Base-by-base conservation (phyloP, 257 asterid genomes). In the Asclepias syriaca region DNA sequence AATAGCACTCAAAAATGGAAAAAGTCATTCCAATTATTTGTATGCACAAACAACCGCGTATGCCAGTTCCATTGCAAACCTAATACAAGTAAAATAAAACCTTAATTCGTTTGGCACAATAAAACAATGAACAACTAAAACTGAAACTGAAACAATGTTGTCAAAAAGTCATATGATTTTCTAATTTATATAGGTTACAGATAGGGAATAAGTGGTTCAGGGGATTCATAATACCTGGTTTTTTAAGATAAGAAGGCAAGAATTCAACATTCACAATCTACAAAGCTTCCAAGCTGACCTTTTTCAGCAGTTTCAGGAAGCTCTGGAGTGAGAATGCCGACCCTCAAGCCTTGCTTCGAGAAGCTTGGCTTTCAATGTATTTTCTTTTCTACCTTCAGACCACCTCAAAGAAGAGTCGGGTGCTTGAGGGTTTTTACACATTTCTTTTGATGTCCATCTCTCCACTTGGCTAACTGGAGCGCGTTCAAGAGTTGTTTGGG, bases 331-430 rank as follows among this genome's bases (percentile, higher is more conserved):
- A 70, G 83, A 73, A 55, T 77, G 86, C 77, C 76, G 88, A 61
- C 81, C 78, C 71, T 82, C 90, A 5, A 84, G 60, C 81, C 98
- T 86, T 19, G 98, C 97, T 80, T 93, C 97, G 22, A 89, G 88
- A 81, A 93, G 83, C 89, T 84, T 89, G 14, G 91, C 96, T 87
- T 83, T 84, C 84, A 94, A 78, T 53, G 96, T 89, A 71, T 84
- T 84, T 1, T 87, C 87, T 73, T 79, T 87, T 21, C 77, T 29
- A 34, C 81, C 85, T 54, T 45, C 81, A 5, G 73, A 77, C 83
- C 80, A 34, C 74, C 78, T 79, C 7, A 80, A 77, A 76, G 86
- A 74, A 21, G 88, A 72, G 70, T 83, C 93, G 5, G 75, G 71
- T 37, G 69, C 72, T 53, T 79, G 79, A 27, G 73, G 84, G 66